A percentile compares a stretch with the other conserved stretches of the same genome.
Conservation (phyloP, 805 yeast genomes). For the Candida fluviatilis region DNA sequence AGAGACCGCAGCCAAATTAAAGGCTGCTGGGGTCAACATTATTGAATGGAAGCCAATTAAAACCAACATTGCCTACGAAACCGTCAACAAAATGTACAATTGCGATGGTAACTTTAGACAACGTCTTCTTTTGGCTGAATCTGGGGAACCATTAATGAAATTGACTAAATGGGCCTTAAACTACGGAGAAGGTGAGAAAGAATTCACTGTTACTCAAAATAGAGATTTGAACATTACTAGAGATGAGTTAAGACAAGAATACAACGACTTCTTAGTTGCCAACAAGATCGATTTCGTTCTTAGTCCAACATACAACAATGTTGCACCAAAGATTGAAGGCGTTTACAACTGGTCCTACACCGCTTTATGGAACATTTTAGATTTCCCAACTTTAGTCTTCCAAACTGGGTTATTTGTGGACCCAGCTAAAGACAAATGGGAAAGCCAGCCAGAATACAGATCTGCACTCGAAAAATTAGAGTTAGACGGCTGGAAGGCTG, state of each 20-base stretch:
- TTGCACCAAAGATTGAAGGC: conserved; percentile 63
- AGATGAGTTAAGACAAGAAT: conserved; percentile 56
- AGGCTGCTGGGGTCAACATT: conserved; percentile 55
- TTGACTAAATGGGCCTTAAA: conserved; percentile 60
- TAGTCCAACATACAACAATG: conserved; percentile 64
- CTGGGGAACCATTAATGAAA: conserved; percentile 68
- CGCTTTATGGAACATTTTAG: conserved; percentile 66
- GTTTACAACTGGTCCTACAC: conserved; percentile 81
- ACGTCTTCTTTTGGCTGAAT: conserved; percentile 44
- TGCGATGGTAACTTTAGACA: conserved; percentile 68
- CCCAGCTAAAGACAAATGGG: conserved; percentile 48
- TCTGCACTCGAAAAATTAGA: conserved; percentile 47
- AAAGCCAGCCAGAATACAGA: conserved; percentile 36
- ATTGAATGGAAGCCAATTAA: conserved; percentile 55
- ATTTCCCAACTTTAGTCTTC: conserved; percentile 61
- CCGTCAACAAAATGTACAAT: conserved; percentile 52
- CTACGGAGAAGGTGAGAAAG: conserved; percentile 54
- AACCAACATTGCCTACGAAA: conserved; percentile 54
- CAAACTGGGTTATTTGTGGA: conserved; percentile 63
- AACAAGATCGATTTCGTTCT: conserved; percentile 62
- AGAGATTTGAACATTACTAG: conserved; percentile 52
- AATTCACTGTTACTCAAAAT: conserved; percentile 46
- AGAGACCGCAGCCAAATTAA: conserved; percentile 49
- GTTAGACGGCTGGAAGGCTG: conserved; percentile 44
- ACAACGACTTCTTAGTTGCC: conserved; percentile 48